Base-by-base conservation (phyloP, 139 green algal species). In the Edaphochlamys debaryana region DNA sequence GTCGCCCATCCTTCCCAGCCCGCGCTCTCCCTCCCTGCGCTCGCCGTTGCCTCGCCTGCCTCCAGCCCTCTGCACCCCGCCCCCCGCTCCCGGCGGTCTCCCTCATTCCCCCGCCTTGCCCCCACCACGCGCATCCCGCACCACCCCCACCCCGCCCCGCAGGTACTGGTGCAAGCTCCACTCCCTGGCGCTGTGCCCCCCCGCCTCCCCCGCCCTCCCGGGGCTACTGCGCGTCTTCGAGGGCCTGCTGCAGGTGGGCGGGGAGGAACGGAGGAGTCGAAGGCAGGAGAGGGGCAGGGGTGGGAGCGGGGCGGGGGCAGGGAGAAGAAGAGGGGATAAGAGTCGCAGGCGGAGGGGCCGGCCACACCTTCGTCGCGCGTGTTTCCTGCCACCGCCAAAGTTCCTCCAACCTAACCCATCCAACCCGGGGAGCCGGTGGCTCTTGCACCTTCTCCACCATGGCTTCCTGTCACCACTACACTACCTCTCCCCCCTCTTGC, bases 161-260 rank as follows among this genome's bases (percentile, higher is more conserved):
- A 91, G 91, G 64, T 90, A 88, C 88, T 95, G 91, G 90, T 91
- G 87, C 77, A 83, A 89, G 69, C 89, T 95, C n/a, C 84, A 92
- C 79, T 86, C 79, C 22, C 80, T 94, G 17, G 79, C 37, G 40
- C 8, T 62, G 23, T 73, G 72, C 13, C 72, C 69, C 4, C 67
- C 67, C n/a, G 85, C 87, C 22, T 76, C 84, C 20, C 85, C 93
- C 6, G 84, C 85, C 19, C 84, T 94, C 73, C 87, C 91, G 17
- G 76, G 87, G 69, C 88, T 96, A 52, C 82, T 88, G 38, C 63
- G 76, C 13, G 85, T 84, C 1, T 93, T 92, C 38, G 67, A 88
- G 50, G 56, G 74, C 11, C 68, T 94, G 42, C 54, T 94, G 82
- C 76, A 91, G 82, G 89, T 92, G 52, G 29, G 82, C 3, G 29